phyloP scores from a whole-genome alignment of 352 stramenopile genomes.

The Phytophthora boehmeriae region DNA sequence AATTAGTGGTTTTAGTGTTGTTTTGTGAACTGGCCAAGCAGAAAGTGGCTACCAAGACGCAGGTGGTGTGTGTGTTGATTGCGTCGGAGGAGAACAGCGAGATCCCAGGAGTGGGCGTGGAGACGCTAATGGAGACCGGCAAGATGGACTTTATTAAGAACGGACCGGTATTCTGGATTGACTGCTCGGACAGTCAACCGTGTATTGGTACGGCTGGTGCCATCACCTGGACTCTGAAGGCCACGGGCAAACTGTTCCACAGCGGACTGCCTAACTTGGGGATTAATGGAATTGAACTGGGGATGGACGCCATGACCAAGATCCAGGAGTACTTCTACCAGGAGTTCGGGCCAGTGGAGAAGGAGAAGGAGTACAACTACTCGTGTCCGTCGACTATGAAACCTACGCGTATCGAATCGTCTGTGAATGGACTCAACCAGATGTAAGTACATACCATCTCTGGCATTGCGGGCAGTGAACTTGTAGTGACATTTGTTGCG shows the following conservation, averaged over 20 bases:
- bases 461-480: not conserved
- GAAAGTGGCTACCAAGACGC: slow-evolving; percentile 70
- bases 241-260: slow-evolving; percentile 92
- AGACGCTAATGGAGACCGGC: slow-evolving; percentile 87
- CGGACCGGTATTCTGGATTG: slow-evolving; percentile 92
- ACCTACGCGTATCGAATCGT: slow-evolving; percentile 83
- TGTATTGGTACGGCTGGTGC: slow-evolving; percentile 91
- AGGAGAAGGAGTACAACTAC: slow-evolving; percentile 93
- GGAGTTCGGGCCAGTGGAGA: slow-evolving; percentile 81
- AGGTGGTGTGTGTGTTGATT: slow-evolving; percentile 91
- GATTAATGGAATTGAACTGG: slow-evolving; percentile 92
- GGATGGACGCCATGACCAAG: slow-evolving; percentile 82
- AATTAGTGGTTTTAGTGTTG: slow-evolving; percentile 36
- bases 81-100: slow-evolving; percentile 88
- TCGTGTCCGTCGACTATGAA: slow-evolving; percentile 90
- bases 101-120: slow-evolving; percentile 87
- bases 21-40: slow-evolving; percentile 80
- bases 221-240: slow-evolving; percentile 91
- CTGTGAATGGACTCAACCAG: slow-evolving; percentile 81
- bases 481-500: not conserved
- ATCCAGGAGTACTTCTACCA: slow-evolving; percentile 92
- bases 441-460: slow-evolving; percentile 52
- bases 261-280: slow-evolving; percentile 88
- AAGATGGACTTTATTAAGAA: slow-evolving; percentile 94
- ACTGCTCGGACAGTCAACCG: slow-evolving; percentile 92